These are phyloP conservation scores for Apiotrichum domesticum DNA, from an alignment of 1,284 basidiomycete genomes.

Conservation along the genomic window DNA sequence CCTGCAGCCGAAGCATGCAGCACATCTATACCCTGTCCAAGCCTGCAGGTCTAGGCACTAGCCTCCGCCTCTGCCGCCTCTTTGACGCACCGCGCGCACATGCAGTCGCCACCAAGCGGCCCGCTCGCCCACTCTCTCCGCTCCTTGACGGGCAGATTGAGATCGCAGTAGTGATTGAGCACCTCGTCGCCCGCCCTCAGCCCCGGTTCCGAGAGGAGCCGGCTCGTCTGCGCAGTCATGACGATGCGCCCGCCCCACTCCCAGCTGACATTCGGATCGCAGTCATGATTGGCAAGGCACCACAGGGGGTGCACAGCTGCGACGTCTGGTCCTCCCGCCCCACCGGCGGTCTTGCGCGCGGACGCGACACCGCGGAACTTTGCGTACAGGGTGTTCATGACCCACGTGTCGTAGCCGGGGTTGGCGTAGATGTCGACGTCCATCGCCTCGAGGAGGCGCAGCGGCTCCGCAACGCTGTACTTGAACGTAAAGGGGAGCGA, in stretches of 20 bases:
- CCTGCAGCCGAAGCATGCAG: too few relatives aligned
- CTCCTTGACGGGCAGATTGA: slow-evolving; percentile 10
- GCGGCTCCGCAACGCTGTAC: slow-evolving; percentile 13
- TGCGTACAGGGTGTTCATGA: slow-evolving; percentile 15
- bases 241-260: slow-evolving; percentile 13
- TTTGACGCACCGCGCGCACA: slow-evolving; percentile 6
- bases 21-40: too few relatives aligned
- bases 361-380: slow-evolving; percentile 15
- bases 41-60: too few relatives aligned
- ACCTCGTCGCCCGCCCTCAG: slow-evolving; percentile 10
- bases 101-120: slow-evolving; percentile 11
- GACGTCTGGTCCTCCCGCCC: slow-evolving; percentile 7
- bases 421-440: slow-evolving; percentile 13
- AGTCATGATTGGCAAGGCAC: slow-evolving; percentile 18
- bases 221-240: slow-evolving; percentile 2
- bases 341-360: slow-evolving; percentile 8
- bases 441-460: slow-evolving; percentile 14
- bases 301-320: slow-evolving; percentile 16
- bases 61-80: slow-evolving; percentile 2
- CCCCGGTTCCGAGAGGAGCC: background rate
- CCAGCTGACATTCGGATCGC: slow-evolving; percentile 17
- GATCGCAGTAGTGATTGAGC: slow-evolving; percentile 17
- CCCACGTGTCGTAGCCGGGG: slow-evolving; percentile 10
- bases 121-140: slow-evolving; percentile 14
- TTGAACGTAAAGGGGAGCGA: slow-evolving; percentile 13